Evolutionary conservation across 352 stramenopile genomes (phyloP).

Genomic region (Phytopythium cucurbitacearum): DNA sequence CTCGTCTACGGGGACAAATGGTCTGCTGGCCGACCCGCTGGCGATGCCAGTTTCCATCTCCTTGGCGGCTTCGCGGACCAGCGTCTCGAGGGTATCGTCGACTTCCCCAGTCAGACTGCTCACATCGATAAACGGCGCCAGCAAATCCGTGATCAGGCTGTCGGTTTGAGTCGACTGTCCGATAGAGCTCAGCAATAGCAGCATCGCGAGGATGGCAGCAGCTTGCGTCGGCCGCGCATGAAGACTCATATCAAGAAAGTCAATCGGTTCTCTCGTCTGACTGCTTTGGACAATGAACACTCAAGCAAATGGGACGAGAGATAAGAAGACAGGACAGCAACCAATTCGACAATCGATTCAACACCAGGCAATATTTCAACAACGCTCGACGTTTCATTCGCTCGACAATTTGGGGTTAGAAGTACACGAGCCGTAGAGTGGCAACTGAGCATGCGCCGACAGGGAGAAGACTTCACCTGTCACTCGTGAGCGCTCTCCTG

Average conservation of each 20-base stretch:
- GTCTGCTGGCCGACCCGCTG: constrained; percentile 4
- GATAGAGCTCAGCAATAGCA: constrained; percentile 7
- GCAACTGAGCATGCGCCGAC: neutral
- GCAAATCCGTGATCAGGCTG: constrained; percentile 25
- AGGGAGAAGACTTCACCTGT: constrained; percentile 6
- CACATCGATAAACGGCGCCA: constrained; percentile 35
- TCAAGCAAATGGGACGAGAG: too few relatives aligned
- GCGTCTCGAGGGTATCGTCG: constrained; percentile 6
- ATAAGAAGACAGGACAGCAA: too few relatives aligned
- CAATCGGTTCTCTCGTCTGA: too few relatives aligned
- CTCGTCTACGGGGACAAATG: constrained; percentile 29
- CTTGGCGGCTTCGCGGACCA: constrained; percentile 8
- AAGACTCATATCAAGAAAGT: too few relatives aligned
- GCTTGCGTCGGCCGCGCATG: too few relatives aligned
- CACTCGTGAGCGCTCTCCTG: constrained; percentile 5
- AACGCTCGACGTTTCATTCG: too few relatives aligned
- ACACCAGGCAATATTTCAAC: too few relatives aligned
- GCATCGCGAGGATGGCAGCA: neutral
- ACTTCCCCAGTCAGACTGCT: constrained; percentile 20
- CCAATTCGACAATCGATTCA: too few relatives aligned
- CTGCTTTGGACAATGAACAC: too few relatives aligned
- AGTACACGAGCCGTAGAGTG: constrained; percentile 14
- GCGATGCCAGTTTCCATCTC: constrained; percentile 8
- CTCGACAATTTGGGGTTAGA: constrained; percentile 4
- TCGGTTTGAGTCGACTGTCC: constrained; percentile 7